Evolutionary conservation across 257 asterid genomes (phyloP).

Genomic region (Solanum lycopersicoides): DNA sequence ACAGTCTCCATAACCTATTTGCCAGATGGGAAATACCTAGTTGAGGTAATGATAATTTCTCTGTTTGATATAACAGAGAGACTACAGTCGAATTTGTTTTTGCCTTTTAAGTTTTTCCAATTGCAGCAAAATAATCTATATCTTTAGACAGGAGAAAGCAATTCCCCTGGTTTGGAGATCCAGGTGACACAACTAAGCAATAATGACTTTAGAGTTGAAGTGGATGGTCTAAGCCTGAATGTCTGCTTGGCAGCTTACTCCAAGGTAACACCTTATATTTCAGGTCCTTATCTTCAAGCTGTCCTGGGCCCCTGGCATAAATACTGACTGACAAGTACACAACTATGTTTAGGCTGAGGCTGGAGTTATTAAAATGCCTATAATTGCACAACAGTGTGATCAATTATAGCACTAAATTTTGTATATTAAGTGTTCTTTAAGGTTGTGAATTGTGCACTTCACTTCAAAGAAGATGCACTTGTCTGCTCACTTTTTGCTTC

Average conservation of each 20-base stretch:
- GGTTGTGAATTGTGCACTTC: background rate
- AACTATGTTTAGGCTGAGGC: background rate
- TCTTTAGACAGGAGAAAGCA: slow-evolving; percentile 53
- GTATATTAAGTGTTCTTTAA: background rate
- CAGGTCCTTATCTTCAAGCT: background rate
- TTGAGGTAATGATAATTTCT: slow-evolving; percentile 41
- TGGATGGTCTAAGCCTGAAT: slow-evolving; percentile 57
- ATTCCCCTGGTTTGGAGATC: slow-evolving; percentile 44
- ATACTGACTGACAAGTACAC: background rate
- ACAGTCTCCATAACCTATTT: slow-evolving; percentile 34
- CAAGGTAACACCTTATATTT: slow-evolving; percentile 36
- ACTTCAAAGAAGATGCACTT: background rate
- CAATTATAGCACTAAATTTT: background rate
- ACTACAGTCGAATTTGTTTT: background rate
- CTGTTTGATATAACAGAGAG: background rate
- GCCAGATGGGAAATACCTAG: slow-evolving; percentile 60
- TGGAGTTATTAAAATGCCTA: background rate
- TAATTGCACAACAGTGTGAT: background rate
- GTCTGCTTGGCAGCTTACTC: slow-evolving; percentile 64
- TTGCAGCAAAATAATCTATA: background rate
- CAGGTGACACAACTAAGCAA: slow-evolving; percentile 40
- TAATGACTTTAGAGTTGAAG: slow-evolving; percentile 66
- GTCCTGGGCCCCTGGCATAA: background rate
- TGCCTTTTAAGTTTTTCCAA: background rate
- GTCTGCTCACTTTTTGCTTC: background rate